phyloP scores from a whole-genome alignment of 768 basidiomycete genomes.

The Terana coerulea region DNA sequence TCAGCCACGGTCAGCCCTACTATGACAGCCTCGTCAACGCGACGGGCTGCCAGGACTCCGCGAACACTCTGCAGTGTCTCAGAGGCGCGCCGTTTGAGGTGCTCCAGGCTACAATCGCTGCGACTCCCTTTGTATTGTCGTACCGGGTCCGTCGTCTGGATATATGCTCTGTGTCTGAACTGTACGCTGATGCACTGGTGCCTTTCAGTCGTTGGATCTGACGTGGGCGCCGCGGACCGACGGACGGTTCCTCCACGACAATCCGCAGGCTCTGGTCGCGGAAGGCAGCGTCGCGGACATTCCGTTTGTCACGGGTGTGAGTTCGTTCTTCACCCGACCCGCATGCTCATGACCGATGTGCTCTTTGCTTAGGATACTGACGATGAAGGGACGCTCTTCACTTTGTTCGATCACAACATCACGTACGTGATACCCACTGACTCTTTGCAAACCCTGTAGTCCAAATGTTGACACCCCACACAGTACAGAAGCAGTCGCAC shows the following conservation, averaged over 20 bases:
- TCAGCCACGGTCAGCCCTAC: constrained; percentile 25
- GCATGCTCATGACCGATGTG: background rate
- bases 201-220: constrained; percentile 23
- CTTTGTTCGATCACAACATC: constrained; percentile 23
- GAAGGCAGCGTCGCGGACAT: constrained; percentile 44
- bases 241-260: constrained; percentile 42
- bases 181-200: no score
- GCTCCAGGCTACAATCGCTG: constrained; percentile 31
- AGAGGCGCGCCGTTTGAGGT: constrained; percentile 31
- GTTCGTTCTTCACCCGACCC: background rate
- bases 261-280: constrained; percentile 35
- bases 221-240: constrained; percentile 49
- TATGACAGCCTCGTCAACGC: constrained; percentile 39
- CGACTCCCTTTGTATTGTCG: background rate
- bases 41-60: constrained; percentile 31
- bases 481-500: constrained; percentile 14
- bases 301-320: constrained; percentile 42
- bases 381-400: constrained; percentile 52
- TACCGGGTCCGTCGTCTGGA: background rate
- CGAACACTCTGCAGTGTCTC: constrained; percentile 41
- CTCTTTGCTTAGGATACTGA: constrained; percentile 24
- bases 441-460: background rate
- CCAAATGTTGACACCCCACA: no score
- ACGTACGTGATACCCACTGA: constrained; percentile 17
- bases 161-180: no score